These are phyloP conservation scores for Sistotremastrum niveocremeum DNA, from an alignment of 768 basidiomycete species.

Conservation along the genomic window DNA sequence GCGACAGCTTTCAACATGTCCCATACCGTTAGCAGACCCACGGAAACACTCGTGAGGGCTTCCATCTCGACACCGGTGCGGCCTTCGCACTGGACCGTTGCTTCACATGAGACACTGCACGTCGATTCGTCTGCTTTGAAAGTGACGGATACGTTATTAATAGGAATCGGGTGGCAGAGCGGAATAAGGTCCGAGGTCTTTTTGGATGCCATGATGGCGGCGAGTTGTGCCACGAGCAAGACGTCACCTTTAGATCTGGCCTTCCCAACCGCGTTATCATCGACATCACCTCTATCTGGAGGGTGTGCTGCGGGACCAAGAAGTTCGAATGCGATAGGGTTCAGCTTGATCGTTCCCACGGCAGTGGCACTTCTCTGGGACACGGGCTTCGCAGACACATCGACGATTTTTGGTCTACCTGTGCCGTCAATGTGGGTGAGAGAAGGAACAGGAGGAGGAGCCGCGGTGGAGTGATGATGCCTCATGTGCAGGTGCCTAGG, in stretches of 20 bases:
- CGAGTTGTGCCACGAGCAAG: slow-evolving; percentile 65
- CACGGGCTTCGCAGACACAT: slow-evolving; percentile 48
- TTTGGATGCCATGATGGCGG: slow-evolving; percentile 81
- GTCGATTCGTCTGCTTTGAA: slow-evolving; percentile 34
- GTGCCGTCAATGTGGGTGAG: slow-evolving; percentile 63
- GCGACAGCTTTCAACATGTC: slow-evolving; percentile 89
- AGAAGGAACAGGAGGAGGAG: background rate
- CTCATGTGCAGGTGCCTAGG: too few species aligned
- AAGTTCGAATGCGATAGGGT: slow-evolving; percentile 49
- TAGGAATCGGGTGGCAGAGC: slow-evolving; percentile 70
- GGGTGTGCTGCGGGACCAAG: slow-evolving; percentile 31
- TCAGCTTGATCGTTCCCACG: slow-evolving; percentile 56
- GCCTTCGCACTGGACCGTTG: slow-evolving; percentile 62
- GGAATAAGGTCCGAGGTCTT: slow-evolving; percentile 75
- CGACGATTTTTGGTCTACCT: slow-evolving; percentile 76
- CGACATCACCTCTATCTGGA: slow-evolving; percentile 5
- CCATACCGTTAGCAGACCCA: slow-evolving; percentile 75
- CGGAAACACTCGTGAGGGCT: slow-evolving; percentile 71
- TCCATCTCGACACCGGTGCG: slow-evolving; percentile 92
- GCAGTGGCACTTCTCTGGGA: slow-evolving; percentile 66
- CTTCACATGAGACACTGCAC: slow-evolving; percentile 47
- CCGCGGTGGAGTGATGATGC: background rate
- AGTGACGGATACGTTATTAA: slow-evolving; percentile 56
- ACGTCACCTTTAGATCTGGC: slow-evolving; percentile 53
- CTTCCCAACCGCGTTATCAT: slow-evolving; percentile 31